phyloP scores from a whole-genome alignment of 352 stramenopile genomes.

The Phytophthora hibernalis region DNA sequence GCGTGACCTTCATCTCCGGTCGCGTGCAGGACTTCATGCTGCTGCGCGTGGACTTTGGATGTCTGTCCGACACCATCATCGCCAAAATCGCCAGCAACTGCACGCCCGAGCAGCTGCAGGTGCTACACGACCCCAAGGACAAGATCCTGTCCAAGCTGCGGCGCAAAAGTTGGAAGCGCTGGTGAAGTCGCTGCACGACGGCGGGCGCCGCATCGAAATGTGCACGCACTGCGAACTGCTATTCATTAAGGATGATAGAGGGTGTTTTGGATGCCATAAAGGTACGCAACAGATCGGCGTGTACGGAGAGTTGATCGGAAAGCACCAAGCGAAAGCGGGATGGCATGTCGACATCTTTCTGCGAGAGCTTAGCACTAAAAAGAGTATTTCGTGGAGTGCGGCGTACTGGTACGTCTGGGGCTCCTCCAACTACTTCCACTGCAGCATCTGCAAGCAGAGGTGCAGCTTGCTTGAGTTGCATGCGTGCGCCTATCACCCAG shows the following conservation, averaged over 20 bases:
- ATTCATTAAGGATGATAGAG: slow-evolving; percentile 41
- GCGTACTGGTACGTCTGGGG: slow-evolving; percentile 90
- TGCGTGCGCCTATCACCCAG: slow-evolving; percentile 59
- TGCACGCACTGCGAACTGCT: slow-evolving; percentile 59
- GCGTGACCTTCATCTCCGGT: slow-evolving; percentile 75
- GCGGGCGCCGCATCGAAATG: slow-evolving; percentile 32
- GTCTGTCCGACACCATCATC: slow-evolving; percentile 80
- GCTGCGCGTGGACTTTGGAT: slow-evolving; percentile 88
- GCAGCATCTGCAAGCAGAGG: slow-evolving; percentile 47
- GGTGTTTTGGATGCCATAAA: slow-evolving; percentile 38
- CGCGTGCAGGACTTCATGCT: slow-evolving; percentile 85
- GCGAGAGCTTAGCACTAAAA: slow-evolving; percentile 44
- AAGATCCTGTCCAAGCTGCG: slow-evolving; percentile 89
- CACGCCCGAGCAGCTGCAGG: slow-evolving; percentile 63
- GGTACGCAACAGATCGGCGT: slow-evolving; percentile 49
- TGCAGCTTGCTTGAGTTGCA: slow-evolving; percentile 53
- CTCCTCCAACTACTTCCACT: slow-evolving; percentile 63
- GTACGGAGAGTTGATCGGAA: slow-evolving; percentile 57
- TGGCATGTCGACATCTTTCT: slow-evolving; percentile 64
- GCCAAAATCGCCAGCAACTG: slow-evolving; percentile 73
- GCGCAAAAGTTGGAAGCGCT: slow-evolving; percentile 82
- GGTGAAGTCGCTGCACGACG: slow-evolving; percentile 45
- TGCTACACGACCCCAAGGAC: slow-evolving; percentile 82
- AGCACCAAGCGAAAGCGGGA: slow-evolving; percentile 45
- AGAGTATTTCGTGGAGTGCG: slow-evolving; percentile 60